These are phyloP conservation scores for Xanthoparmelia taractica DNA, from an alignment of 495 filamentous ascomycete species.

Conservation along the genomic window DNA sequence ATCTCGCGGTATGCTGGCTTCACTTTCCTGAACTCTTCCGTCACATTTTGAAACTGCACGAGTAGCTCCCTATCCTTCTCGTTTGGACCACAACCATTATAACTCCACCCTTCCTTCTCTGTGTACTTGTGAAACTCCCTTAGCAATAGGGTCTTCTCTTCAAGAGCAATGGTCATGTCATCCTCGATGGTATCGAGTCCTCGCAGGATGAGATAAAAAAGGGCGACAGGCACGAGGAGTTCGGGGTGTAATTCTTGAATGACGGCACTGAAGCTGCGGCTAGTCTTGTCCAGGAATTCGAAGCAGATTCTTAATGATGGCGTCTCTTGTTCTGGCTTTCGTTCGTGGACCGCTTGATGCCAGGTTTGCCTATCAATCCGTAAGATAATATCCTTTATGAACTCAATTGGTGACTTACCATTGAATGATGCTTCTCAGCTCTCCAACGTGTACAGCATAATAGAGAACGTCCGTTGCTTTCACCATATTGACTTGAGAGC, in stretches of 20 bases:
- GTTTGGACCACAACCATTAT: slow-evolving; percentile 72
- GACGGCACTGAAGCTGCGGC: slow-evolving; percentile 85
- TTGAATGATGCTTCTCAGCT: slow-evolving; percentile 84
- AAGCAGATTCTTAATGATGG: slow-evolving; percentile 72
- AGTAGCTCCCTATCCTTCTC: slow-evolving; percentile 92
- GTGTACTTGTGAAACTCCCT: slow-evolving; percentile 70
- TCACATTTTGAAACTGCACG: slow-evolving; percentile 81
- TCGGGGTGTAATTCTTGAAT: slow-evolving; percentile 94
- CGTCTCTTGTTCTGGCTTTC: slow-evolving; percentile 66
- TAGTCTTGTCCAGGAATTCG: slow-evolving; percentile 76
- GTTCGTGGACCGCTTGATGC: slow-evolving; percentile 87
- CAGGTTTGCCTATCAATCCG: slow-evolving; percentile 70
- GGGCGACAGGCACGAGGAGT: slow-evolving; percentile 74
- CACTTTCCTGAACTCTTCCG: slow-evolving; percentile 81
- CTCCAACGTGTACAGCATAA: slow-evolving; percentile 64
- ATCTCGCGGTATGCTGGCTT: slow-evolving; percentile 77
- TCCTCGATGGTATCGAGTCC: slow-evolving; percentile 96
- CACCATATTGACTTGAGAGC: slow-evolving; percentile 39
- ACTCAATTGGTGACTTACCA: slow-evolving; percentile 51
- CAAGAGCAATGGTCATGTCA: slow-evolving; percentile 83
- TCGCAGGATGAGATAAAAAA: slow-evolving; percentile 91
- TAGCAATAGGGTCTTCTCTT: slow-evolving; percentile 78
- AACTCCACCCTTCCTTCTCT: slow-evolving; percentile 83
- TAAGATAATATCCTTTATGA: slow-evolving; percentile 9
- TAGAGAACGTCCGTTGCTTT: slow-evolving; percentile 54